These are phyloP conservation scores for Manihot esculenta DNA, from an alignment of 441 rosid genomes.

Conservation along the genomic window DNA sequence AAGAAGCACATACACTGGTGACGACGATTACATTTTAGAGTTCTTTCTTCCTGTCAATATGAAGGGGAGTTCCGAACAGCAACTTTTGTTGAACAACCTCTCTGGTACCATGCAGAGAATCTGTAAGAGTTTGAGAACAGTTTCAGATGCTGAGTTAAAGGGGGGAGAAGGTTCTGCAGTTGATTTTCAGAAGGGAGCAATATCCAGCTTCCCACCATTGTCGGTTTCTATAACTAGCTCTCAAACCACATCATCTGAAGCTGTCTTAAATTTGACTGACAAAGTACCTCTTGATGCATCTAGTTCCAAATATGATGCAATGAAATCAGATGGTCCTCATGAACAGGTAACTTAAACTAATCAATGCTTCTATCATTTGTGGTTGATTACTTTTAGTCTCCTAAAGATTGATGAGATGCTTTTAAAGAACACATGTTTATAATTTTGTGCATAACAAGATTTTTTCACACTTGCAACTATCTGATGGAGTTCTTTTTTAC, in stretches of 20 bases:
- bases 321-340: slow-evolving; percentile 36
- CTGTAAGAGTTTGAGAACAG: slow-evolving; percentile 81
- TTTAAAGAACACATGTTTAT: neutral
- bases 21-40: slow-evolving; percentile 76
- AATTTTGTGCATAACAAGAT: neutral
- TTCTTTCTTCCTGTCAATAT: slow-evolving; percentile 81
- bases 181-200: slow-evolving; percentile 32
- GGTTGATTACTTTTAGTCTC: slow-evolving; percentile 14
- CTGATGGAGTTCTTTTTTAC: neutral
- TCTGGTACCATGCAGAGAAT: slow-evolving; percentile 83
- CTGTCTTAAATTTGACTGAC: slow-evolving; percentile 33
- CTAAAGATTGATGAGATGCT: neutral
- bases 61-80: slow-evolving; percentile 77
- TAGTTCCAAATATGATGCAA: slow-evolving; percentile 34
- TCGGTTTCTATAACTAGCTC: slow-evolving; percentile 38
- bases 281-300: slow-evolving; percentile 33
- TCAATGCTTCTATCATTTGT: slow-evolving; percentile 10
- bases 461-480: neutral
- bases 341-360: slow-evolving; percentile 46
- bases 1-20: slow-evolving; percentile 75
- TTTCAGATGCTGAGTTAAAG: slow-evolving; percentile 47
- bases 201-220: slow-evolving; percentile 33
- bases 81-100: slow-evolving; percentile 74
- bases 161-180: slow-evolving; percentile 33
- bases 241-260: slow-evolving; percentile 32